Evolutionary conservation across 306 rosid genomes (phyloP), one percentile per base, ranked within the genome.

Genomic region (Bauhinia variegata): DNA sequence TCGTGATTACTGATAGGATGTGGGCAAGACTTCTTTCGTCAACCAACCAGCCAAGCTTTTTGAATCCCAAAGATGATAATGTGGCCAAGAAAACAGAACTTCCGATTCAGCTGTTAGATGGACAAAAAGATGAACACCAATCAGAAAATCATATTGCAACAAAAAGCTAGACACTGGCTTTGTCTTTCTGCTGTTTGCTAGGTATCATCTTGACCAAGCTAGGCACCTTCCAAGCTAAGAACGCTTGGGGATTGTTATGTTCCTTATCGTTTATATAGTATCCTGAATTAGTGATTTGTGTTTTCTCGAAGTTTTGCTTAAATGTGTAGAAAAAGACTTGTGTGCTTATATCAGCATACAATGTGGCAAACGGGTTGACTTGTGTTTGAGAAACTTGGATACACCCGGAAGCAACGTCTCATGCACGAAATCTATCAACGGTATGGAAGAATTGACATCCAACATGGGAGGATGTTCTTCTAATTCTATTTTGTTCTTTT

Each of bases 1-100:
- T 91, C 63, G 96, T 91, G 51, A 88, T 88, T 56, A 91, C 92
- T 0, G 97, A 91, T 65, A 82, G 97, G 82, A 91, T 91, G 97
- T 91, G 95, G 95, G 97, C 95, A 31, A 76, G 88, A 59, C 72
- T 84, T 32, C 85, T 84, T 74, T 81, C 88, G 62, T 84, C 88
- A 5, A 84, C 88, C 63, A 80, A 77, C 81, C 88, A 84, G 75
- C 88, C 88, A 44, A 88, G 97, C 68, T 91, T 91, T 83, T 42
- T 76, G 82, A 53, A 44, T 58, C 66, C 66, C 64, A 84, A 67
- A 80, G 77, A 80, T 16, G 63, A 57, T 50, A 41, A 13, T 39
- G 86, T 74, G 72, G 74, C 62, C 55, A 67, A 51, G 77, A 67
- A 87, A 68, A 65, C 56, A 8, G 81, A 75, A n/a, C 59, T 74